Evolutionary conservation across 2,329 filamentous ascomycete species (phyloP).

Genomic region (Xylariaceae sp.): DNA sequence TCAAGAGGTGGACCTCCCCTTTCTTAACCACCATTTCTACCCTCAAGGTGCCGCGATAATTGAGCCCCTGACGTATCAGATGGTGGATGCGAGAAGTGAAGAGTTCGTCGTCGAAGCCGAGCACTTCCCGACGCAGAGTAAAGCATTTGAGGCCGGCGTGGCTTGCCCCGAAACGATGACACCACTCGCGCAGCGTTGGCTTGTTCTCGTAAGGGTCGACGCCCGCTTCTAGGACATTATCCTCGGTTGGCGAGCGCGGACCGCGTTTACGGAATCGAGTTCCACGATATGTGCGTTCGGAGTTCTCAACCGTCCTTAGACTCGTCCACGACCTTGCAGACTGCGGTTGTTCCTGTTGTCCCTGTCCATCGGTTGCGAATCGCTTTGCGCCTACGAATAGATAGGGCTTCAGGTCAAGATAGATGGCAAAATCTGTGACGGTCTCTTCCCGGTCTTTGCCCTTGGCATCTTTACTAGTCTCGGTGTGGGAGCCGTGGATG

Average conservation of each 20-base stretch:
- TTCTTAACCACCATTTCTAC: slow-evolving; percentile 57
- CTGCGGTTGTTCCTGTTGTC: no score
- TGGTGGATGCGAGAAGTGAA: slow-evolving; percentile 47
- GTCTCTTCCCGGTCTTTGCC: slow-evolving; percentile 42
- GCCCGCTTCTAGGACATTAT: background rate
- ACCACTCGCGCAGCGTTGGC: slow-evolving; percentile 55
- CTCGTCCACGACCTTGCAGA: slow-evolving; percentile 36
- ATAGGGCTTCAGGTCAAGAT: slow-evolving; percentile 53
- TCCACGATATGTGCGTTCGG: slow-evolving; percentile 60
- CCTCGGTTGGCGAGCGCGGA: slow-evolving; percentile 20
- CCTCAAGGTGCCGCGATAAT: slow-evolving; percentile 58
- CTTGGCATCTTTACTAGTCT: slow-evolving; percentile 37
- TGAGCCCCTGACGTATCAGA: slow-evolving; percentile 58
- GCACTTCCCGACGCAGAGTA: slow-evolving; percentile 44
- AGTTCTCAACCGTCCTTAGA: slow-evolving; percentile 50
- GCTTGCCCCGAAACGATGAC: slow-evolving; percentile 59
- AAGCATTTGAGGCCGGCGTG: slow-evolving; percentile 53
- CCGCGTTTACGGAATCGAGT: slow-evolving; percentile 44
- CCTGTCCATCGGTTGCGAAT: no score
- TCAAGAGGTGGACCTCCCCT: slow-evolving; percentile 57
- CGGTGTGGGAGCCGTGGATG: slow-evolving; percentile 48
- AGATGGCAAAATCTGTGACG: slow-evolving; percentile 55
- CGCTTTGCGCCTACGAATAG: slow-evolving; percentile 48
- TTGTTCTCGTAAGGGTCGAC: slow-evolving; percentile 36
- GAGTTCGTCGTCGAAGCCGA: slow-evolving; percentile 54